phyloP scores from a whole-genome alignment of 176 grass and related monocot genomes.

The Oryza punctata region DNA sequence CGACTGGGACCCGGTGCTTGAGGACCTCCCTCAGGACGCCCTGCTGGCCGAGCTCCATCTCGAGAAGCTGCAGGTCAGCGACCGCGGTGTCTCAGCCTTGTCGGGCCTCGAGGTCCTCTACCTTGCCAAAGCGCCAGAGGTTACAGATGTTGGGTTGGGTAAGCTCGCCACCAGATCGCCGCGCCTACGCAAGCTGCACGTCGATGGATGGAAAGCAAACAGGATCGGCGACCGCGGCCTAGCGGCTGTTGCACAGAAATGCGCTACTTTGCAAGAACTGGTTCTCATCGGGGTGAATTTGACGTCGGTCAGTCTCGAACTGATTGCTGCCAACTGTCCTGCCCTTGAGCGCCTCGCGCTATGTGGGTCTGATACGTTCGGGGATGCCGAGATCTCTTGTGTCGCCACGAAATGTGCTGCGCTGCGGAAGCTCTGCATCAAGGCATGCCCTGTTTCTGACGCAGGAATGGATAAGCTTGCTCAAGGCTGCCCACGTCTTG shows the following conservation, averaged over 20 bases:
- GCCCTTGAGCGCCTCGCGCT: conserved; percentile 80
- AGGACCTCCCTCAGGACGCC: conserved; percentile 46
- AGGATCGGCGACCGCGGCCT: conserved; percentile 81
- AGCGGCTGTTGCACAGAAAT: conserved; percentile 54
- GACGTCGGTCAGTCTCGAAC: conserved; percentile 59
- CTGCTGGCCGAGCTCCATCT: conserved; percentile 75
- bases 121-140: conserved; percentile 81
- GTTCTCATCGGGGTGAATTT: conserved; percentile 91
- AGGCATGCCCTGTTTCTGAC: conserved; percentile 87
- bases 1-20: conserved; percentile 73
- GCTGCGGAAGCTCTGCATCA: conserved; percentile 93
- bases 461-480: conserved; percentile 71
- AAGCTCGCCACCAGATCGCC: conserved; percentile 53
- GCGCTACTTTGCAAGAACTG: conserved; percentile 79
- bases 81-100: conserved; percentile 59
- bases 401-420: conserved; percentile 66
- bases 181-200: conserved; percentile 82
- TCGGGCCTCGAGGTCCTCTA: conserved; percentile 68
- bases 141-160: conserved; percentile 67
- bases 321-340: conserved; percentile 72
- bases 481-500: conserved; percentile 76
- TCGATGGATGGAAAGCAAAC: conserved; percentile 89
- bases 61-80: conserved; percentile 96
- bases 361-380: conserved; percentile 82
- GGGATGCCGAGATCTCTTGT: conserved; percentile 74